A percentile compares a stretch with the other conserved stretches of the same genome.
These are phyloP conservation scores for Ustilago tritici DNA, from an alignment of 1,284 basidiomycete genomes.

Conservation along the genomic window DNA sequence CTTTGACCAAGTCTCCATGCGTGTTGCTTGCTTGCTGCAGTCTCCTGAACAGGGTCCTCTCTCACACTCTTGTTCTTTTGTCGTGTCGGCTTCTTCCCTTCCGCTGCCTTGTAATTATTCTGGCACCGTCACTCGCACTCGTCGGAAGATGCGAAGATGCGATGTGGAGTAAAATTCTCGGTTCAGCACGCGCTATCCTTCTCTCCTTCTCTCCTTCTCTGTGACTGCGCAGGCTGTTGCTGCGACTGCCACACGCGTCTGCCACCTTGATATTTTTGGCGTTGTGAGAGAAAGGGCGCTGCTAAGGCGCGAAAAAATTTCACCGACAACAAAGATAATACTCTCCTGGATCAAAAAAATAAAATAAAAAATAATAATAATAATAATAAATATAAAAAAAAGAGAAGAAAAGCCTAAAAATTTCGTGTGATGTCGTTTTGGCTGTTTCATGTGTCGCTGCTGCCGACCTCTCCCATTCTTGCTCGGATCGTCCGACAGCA, in stretches of 20 bases:
- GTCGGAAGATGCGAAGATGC: background rate
- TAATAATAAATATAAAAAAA: constrained; percentile 8
- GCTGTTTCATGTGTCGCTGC: constrained; percentile 4
- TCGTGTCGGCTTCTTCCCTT: background rate
- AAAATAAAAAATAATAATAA: background rate
- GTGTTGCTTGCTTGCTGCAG: constrained; percentile 1
- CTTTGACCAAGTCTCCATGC: background rate
- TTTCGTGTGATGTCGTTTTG: background rate
- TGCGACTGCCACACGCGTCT: constrained; percentile 4
- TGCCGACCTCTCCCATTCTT: background rate
- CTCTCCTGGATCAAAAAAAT: too few relatives aligned
- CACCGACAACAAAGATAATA: background rate
- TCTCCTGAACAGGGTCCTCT: background rate
- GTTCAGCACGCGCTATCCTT: background rate
- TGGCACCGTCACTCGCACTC: background rate
- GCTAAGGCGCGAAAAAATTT: constrained; percentile 16
- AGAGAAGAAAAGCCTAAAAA: constrained; percentile 1
- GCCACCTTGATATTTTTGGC: background rate
- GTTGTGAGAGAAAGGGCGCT: background rate
- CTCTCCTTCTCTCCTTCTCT: background rate
- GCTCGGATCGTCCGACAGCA: constrained; percentile 31
- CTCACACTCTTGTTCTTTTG: background rate
- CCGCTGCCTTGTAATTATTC: background rate
- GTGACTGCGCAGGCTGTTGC: background rate
- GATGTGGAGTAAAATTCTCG: constrained; percentile 11